Conservation (phyloP, 768 basidiomycete species). For the Psilocybe sp. region DNA sequence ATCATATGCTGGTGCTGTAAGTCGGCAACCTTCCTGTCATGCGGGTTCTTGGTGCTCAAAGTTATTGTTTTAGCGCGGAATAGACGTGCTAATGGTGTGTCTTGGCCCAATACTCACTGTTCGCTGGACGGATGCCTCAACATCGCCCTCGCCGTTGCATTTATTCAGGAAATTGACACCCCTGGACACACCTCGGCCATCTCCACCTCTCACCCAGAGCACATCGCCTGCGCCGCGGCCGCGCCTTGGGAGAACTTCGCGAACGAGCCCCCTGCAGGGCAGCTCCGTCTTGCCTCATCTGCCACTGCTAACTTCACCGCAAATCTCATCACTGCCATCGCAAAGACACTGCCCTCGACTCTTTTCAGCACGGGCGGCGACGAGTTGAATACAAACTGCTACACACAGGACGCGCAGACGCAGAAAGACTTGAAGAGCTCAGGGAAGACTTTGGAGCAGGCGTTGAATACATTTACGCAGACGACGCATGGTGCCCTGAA, state of each 20-base stretch:
- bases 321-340: constrained; percentile 49
- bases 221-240: constrained; percentile 62
- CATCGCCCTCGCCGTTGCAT: constrained; percentile 38
- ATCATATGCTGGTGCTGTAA: constrained; percentile 65
- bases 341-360: constrained; percentile 49
- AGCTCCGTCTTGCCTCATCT: constrained; percentile 68
- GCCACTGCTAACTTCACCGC: constrained; percentile 60
- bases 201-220: constrained; percentile 65
- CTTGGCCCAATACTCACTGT: constrained; percentile 1
- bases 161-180: constrained; percentile 70
- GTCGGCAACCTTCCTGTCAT: constrained; percentile 19
- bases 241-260: constrained; percentile 62
- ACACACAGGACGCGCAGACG: constrained; percentile 57
- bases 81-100: constrained; percentile 66
- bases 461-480: constrained; percentile 60
- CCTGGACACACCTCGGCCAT: constrained; percentile 82
- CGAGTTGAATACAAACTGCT: constrained; percentile 71
- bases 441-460: constrained; percentile 57
- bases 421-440: constrained; percentile 48
- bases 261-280: constrained; percentile 78
- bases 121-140: too few species aligned
- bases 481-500: constrained; percentile 56
- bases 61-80: constrained; percentile 50
- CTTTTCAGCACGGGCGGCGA: constrained; percentile 83
- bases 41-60: not conserved